Conservation (phyloP, 345 rosid genomes). For the Atalantia buxifolia region DNA sequence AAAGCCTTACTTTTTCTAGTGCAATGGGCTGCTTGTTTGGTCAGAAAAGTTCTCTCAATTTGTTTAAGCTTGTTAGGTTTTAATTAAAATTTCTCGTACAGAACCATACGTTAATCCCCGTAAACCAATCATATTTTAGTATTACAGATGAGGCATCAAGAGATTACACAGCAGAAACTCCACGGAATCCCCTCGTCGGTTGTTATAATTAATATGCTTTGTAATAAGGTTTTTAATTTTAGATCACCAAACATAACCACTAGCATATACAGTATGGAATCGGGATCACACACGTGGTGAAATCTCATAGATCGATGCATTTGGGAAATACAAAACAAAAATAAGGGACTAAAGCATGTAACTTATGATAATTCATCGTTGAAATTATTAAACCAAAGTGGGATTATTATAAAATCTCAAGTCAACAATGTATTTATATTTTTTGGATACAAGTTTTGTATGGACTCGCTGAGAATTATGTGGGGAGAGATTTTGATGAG, state of each 20-base stretch:
- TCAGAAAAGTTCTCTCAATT: background rate
- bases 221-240: background rate
- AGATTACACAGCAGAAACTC: background rate
- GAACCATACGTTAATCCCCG: background rate
- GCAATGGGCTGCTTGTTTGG: constrained; percentile 12
- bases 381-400: background rate
- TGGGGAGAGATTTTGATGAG: background rate
- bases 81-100: background rate
- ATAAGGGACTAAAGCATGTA: background rate
- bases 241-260: background rate
- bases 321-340: background rate
- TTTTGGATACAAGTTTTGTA: background rate
- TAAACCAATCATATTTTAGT: background rate
- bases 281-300: background rate
- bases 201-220: background rate
- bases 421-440: background rate
- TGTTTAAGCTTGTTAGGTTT: background rate
- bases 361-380: background rate
- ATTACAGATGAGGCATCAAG: background rate
- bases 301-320: background rate
- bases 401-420: background rate
- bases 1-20: background rate
- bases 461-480: background rate
- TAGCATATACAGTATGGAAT: background rate
- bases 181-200: background rate